These are phyloP conservation scores for Aspergillus cristatus DNA, from an alignment of 495 filamentous ascomycete genomes.

Conservation along the genomic window DNA sequence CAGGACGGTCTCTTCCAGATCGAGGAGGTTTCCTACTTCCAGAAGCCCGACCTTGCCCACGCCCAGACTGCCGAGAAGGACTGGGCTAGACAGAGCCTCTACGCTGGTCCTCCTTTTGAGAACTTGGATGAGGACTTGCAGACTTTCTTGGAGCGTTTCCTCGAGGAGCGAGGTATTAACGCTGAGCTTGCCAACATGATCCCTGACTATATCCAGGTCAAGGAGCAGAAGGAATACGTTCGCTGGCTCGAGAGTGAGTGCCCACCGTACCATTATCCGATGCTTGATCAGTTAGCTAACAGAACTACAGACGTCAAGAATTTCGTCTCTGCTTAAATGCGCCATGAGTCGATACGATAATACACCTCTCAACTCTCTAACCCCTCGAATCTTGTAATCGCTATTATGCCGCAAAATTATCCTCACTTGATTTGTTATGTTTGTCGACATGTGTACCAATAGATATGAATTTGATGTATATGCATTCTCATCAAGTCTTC, in stretches of 20 bases:
- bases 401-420: no score
- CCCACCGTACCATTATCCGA: background rate
- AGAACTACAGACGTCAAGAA: slow-evolving; percentile 52
- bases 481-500: no score
- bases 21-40: slow-evolving; percentile 85
- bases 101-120: slow-evolving; percentile 86
- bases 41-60: slow-evolving; percentile 59
- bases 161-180: slow-evolving; percentile 90
- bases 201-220: slow-evolving; percentile 94
- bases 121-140: slow-evolving; percentile 95
- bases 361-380: background rate
- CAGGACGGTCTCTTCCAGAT: slow-evolving; percentile 83
- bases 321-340: slow-evolving; percentile 58
- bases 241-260: slow-evolving; percentile 72
- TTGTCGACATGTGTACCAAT: no score
- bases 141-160: slow-evolving; percentile 80
- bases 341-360: no score
- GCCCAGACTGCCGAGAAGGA: slow-evolving; percentile 57
- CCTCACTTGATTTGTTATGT: no score
- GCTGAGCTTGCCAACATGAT: slow-evolving; percentile 80
- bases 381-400: no score
- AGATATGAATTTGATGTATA: no score
- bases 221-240: slow-evolving; percentile 98
- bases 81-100: slow-evolving; percentile 62
- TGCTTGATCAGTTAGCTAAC: slow-evolving; percentile 9